Evolutionary conservation across 169 alveolate genomes (phyloP).

Genomic region (Eimeria nieschulzi): DNA sequence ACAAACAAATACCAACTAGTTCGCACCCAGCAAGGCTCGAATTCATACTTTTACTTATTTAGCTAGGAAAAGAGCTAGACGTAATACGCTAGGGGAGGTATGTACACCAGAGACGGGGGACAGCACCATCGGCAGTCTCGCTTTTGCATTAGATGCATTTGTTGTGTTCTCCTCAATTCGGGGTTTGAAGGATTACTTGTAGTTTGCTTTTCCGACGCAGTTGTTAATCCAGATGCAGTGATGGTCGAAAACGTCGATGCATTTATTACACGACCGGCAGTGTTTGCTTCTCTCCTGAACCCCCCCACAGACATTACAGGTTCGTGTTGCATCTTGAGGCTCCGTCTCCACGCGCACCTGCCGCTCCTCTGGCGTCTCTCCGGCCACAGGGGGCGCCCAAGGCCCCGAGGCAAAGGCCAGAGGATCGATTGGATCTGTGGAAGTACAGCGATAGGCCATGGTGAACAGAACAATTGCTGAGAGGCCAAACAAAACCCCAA

Average conservation of each 20-base stretch:
- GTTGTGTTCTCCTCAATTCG: too few species aligned
- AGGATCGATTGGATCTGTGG: conserved; percentile 70
- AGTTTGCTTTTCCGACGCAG: conserved; percentile 88
- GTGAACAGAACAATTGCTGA: not conserved
- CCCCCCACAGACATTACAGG: conserved; percentile 62
- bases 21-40: too few species aligned
- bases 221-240: conserved; percentile 92
- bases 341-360: not conserved
- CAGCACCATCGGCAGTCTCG: too few species aligned
- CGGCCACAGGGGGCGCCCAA: not conserved
- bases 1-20: not conserved
- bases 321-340: not conserved
- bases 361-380: not conserved
- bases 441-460: conserved; percentile 30
- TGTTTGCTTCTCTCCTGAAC: conserved; percentile 77
- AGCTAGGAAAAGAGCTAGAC: too few species aligned
- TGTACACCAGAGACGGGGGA: too few species aligned
- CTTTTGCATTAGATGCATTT: too few species aligned
- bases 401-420: conserved; percentile 57
- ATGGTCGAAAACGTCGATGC: conserved; percentile 88
- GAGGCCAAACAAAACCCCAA: conserved; percentile 32
- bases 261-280: conserved; percentile 86
- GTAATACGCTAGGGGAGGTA: too few species aligned
- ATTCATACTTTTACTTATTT: too few species aligned
- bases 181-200: conserved; percentile 37